These are phyloP conservation scores for Hordeum pubiflorum DNA, from an alignment of 202 grass and related monocot species.

Conservation along the genomic window DNA sequence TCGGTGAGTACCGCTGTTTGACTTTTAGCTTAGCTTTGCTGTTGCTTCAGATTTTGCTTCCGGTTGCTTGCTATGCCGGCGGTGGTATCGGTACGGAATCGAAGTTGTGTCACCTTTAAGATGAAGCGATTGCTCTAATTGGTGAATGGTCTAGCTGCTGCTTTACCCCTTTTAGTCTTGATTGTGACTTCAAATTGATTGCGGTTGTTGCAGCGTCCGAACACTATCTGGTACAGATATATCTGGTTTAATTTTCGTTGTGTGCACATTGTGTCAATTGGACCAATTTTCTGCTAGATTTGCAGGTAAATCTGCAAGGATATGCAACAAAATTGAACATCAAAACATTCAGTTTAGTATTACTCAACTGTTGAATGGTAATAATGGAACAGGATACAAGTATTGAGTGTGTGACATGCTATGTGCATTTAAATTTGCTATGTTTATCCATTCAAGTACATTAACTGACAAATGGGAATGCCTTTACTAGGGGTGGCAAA, in stretches of 20 bases:
- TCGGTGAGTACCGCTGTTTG: slow-evolving; percentile 53
- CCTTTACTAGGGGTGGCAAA: not conserved
- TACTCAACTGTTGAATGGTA: not conserved
- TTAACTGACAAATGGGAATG: not conserved
- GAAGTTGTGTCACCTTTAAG: not conserved
- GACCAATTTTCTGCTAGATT: not conserved
- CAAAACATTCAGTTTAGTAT: not conserved
- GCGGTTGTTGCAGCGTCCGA: not conserved
- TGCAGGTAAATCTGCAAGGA: not conserved
- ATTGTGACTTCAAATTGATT: not conserved
- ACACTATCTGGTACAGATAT: not conserved
- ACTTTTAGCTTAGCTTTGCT: slow-evolving; percentile 2
- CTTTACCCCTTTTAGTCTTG: not conserved
- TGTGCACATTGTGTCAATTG: not conserved
- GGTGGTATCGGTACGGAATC: not conserved
- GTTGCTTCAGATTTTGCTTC: slow-evolving; percentile 14
- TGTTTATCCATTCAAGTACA: not conserved
- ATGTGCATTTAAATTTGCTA: not conserved
- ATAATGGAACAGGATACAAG: not conserved
- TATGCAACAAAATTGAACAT: not conserved
- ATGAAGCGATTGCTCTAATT: not conserved
- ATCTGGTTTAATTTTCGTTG: not conserved
- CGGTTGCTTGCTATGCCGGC: not conserved
- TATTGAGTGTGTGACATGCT: not conserved
- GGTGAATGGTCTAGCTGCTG: not conserved